Base-by-base conservation (phyloP, 495 filamentous ascomycete genomes). In the Daldinia concentrica region DNA sequence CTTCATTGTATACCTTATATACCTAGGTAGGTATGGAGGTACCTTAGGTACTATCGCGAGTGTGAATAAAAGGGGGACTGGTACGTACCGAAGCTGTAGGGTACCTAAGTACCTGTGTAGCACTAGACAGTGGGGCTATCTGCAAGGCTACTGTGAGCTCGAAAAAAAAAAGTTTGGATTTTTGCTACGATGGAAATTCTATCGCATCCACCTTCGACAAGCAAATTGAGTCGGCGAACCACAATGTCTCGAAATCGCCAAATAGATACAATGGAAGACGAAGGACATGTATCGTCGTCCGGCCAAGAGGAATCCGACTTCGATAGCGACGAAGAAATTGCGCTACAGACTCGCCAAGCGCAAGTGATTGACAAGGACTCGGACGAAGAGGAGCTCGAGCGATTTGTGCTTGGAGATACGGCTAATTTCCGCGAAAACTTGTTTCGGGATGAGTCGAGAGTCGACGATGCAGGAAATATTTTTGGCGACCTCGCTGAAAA, bases 361-460 rank as follows among this genome's bases (percentile, higher is more conserved):
- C 69, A 66, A 39, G 72, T 59, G 26, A 71, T 82, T 15, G 89
- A 90, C 48, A 95, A 93, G 77, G 93, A 96, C 72, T 89, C 86
- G 58, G 87, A 90, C 34, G 95, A 98, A 76, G 86, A 88, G 73
- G 93, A 93, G 77, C 86, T 98, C 15, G 94, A 97, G 81, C 86
- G 87, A 66, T 83, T 97, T 65, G 90, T 98, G 2, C 91, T 98
- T 56, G 95, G 95, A 30, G 91, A 95, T 74, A 86, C 90, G 48
- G 86, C 86, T n/a, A 92, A 90, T 29, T 97, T 97, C 77, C 87
- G 88, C 51, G 85, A 88, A 45, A 89, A 88, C 54, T 82, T 97
- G 70, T 89, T 90, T 63, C 79, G 80, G 68, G 74, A 79, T 57
- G 78, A 80, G 26, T 74, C 72, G 0, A 67, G 74, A 29, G 66